Evolutionary conservation across 1,139 yeast genomes (phyloP).

Genomic region (Suhomyces ambrosiae): DNA sequence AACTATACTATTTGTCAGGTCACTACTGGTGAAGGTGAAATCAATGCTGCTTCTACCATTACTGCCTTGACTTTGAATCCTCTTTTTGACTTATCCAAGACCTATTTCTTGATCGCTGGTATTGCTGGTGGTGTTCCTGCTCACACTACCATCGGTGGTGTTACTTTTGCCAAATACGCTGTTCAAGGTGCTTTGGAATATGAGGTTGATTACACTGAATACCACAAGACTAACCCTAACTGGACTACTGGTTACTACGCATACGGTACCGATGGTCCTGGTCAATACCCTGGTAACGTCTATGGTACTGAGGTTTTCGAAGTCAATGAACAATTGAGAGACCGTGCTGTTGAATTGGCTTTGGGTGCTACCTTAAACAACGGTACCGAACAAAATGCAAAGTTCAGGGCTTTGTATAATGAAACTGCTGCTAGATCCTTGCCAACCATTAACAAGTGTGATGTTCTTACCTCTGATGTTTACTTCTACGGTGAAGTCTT

Average conservation of each 20-base stretch:
- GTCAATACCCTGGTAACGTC: constrained; percentile 54
- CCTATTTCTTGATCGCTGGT: constrained; percentile 66
- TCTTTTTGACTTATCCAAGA: constrained; percentile 56
- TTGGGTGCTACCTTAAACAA: constrained; percentile 43
- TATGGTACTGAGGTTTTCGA: constrained; percentile 71
- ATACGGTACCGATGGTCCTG: constrained; percentile 54
- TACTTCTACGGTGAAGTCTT: constrained; percentile 59
- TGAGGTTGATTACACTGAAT: constrained; percentile 51
- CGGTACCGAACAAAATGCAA: constrained; percentile 47
- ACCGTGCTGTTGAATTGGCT: constrained; percentile 59
- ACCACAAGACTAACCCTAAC: constrained; percentile 49
- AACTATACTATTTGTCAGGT: constrained; percentile 60
- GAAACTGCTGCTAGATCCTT: constrained; percentile 51
- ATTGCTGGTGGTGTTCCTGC: constrained; percentile 67
- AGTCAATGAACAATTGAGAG: constrained; percentile 59
- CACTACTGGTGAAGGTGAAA: constrained; percentile 71
- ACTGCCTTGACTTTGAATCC: constrained; percentile 58
- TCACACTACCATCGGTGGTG: constrained; percentile 53
- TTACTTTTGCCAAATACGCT: constrained; percentile 62
- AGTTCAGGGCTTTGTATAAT: constrained; percentile 50
- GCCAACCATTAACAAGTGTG: constrained; percentile 58
- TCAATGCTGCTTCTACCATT: constrained; percentile 65
- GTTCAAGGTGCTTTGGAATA: constrained; percentile 65
- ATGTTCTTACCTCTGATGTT: constrained; percentile 61
- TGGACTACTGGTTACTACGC: constrained; percentile 67